A percentile compares a stretch with the other conserved stretches of the same genome.
Evolutionary conservation across 345 rosid species (phyloP).

Genomic region (Euclidium syriacum): DNA sequence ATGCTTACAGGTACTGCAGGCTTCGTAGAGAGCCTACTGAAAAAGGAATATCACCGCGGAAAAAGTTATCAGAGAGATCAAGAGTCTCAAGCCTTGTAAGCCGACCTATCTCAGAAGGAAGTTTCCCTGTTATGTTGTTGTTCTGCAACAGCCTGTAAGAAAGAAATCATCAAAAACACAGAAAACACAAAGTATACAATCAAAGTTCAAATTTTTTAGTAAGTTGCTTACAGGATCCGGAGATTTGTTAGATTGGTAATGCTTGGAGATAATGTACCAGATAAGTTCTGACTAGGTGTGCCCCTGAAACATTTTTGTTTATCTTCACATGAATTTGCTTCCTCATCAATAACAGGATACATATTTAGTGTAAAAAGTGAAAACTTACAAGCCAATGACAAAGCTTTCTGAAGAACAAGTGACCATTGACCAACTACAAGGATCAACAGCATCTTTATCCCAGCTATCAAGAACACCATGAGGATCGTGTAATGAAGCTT

Average conservation of each 20-base stretch:
- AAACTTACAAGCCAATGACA: conserved; percentile 78
- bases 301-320: conserved; percentile 39
- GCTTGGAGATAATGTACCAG: conserved; percentile 85
- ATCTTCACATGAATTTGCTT: neutral
- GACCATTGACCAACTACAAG: conserved; percentile 96
- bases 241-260: conserved; percentile 85
- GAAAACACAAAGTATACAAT: neutral
- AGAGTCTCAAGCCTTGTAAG: conserved; percentile 76
- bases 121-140: conserved; percentile 85
- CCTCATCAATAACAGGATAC: neutral
- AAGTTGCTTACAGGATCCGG: conserved; percentile 61
- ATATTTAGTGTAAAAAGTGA: neutral
- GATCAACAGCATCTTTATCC: conserved; percentile 94
- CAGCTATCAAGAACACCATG: conserved; percentile 87
- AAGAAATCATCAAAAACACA: neutral
- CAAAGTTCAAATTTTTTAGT: neutral
- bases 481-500: conserved; percentile 70
- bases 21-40: conserved; percentile 56
- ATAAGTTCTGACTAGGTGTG: conserved; percentile 81
- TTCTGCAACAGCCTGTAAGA: conserved; percentile 68
- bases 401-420: conserved; percentile 74
- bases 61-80: conserved; percentile 81
- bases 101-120: conserved; percentile 72
- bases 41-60: conserved; percentile 60
- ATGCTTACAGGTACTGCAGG: conserved; percentile 82